phyloP scores from a whole-genome alignment of 2,329 filamentous ascomycete species.

The Pleoardoris graminearum region DNA sequence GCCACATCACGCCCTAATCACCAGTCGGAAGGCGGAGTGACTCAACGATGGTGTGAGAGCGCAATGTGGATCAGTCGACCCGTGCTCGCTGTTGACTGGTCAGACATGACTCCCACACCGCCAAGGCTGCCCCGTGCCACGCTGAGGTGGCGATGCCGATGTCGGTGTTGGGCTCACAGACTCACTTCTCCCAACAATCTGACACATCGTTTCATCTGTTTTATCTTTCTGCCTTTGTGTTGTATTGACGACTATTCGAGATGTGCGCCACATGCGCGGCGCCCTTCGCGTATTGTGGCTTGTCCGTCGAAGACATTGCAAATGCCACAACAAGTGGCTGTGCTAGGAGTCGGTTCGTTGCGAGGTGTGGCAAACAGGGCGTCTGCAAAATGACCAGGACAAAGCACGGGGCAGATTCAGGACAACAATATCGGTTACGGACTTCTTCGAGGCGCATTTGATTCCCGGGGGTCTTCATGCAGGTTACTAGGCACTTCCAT shows the following conservation, averaged over 20 bases:
- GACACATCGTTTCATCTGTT: conserved; percentile 22
- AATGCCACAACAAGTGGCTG: conserved; percentile 15
- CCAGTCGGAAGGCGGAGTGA: conserved; percentile 42
- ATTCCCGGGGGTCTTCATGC: neutral
- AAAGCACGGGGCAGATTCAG: conserved; percentile 10
- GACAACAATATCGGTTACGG: neutral
- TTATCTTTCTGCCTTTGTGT: conserved; percentile 12
- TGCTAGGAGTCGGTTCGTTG: conserved; percentile 10
- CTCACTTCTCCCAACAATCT: conserved; percentile 18
- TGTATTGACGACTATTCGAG: neutral
- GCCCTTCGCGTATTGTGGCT: conserved; percentile 16
- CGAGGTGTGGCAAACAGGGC: conserved; percentile 4
- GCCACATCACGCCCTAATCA: conserved; percentile 23
- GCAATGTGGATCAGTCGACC: conserved; percentile 23
- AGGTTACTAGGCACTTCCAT: conserved; percentile 7
- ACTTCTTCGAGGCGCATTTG: neutral
- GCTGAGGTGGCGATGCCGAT: conserved; percentile 32
- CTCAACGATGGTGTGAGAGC: conserved; percentile 38
- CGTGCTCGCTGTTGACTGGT: conserved; percentile 35
- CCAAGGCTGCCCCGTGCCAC: conserved; percentile 9
- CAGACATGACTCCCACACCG: conserved; percentile 17
- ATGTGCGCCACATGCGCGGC: conserved; percentile 13
- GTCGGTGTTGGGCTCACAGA: conserved; percentile 19
- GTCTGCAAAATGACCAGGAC: neutral
- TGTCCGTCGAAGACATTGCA: conserved; percentile 4